A percentile compares a stretch with the other conserved stretches of the same genome.
These are phyloP conservation scores for Ceratobasidium theobromae DNA, from an alignment of 1,284 basidiomycete species.

Conservation along the genomic window DNA sequence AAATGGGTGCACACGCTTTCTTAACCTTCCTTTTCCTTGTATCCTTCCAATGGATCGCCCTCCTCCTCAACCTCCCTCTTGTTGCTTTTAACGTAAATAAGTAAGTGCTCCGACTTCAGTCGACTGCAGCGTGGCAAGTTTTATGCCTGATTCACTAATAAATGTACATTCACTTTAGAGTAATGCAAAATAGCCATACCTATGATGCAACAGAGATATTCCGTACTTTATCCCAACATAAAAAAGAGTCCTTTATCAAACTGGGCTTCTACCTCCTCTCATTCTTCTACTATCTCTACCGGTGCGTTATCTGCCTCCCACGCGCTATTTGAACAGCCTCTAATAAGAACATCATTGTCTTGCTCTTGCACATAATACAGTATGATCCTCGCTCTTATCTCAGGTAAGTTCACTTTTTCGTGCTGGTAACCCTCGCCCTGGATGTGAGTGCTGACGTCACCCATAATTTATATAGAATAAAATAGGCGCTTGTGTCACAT, in stretches of 20 bases:
- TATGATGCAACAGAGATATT: conserved; percentile 99
- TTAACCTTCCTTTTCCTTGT: conserved; percentile 87
- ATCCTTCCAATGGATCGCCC: conserved; percentile 93
- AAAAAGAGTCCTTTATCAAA: conserved; percentile 97
- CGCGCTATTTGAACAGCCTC: background rate
- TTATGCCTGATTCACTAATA: background rate
- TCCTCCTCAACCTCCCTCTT: conserved; percentile 89
- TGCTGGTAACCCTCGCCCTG: conserved; percentile 5
- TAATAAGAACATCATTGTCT: background rate
- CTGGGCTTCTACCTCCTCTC: conserved; percentile 92
- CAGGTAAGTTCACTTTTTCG: conserved; percentile 48
- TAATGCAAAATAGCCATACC: conserved; percentile 94
- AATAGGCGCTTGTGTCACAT: conserved; percentile 25
- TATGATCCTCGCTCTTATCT: conserved; percentile 86
- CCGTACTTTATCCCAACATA: conserved; percentile 89
- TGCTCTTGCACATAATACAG: conserved; percentile 45
- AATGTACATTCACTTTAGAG: conserved; percentile 53
- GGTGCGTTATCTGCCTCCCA: conserved; percentile 54
- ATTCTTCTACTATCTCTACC: conserved; percentile 97
- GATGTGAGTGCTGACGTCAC: conserved; percentile 21
- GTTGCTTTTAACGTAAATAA: conserved; percentile 94
- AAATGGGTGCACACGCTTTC: conserved; percentile 94
- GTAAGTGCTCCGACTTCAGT: conserved; percentile 52
- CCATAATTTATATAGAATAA: conserved; percentile 23
- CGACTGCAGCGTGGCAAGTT: background rate